Percentiles rank a stretch among this genome's conserved stretches.
These are phyloP conservation scores for Quercus engelmannii DNA, from an alignment of 306 rosid species.

Conservation along the genomic window DNA sequence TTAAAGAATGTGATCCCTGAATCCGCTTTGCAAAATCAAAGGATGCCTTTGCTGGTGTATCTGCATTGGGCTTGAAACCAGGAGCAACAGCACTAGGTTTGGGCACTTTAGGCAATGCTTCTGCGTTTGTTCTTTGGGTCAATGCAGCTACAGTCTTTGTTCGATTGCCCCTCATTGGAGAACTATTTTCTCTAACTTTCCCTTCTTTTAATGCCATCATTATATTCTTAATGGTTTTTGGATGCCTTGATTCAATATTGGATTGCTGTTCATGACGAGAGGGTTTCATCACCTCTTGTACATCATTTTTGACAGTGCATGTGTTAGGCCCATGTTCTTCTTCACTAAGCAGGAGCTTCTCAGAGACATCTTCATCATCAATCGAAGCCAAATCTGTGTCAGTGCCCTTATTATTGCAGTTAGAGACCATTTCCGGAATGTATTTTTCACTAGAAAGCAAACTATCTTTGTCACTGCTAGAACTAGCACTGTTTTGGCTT, in stretches of 20 bases:
- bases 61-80: slow-evolving; percentile 51
- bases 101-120: slow-evolving; percentile 63
- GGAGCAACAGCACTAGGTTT: slow-evolving; percentile 52
- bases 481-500: slow-evolving; percentile 84
- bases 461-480: slow-evolving; percentile 87
- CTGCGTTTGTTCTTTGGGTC: slow-evolving; percentile 44
- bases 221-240: slow-evolving; percentile 77
- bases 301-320: slow-evolving; percentile 38
- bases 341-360: slow-evolving; percentile 44
- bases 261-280: slow-evolving; percentile 42
- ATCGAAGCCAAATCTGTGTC: slow-evolving; percentile 52
- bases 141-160: slow-evolving; percentile 46
- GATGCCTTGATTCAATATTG: slow-evolving; percentile 58
- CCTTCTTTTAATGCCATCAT: slow-evolving; percentile 89
- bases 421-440: slow-evolving; percentile 28
- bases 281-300: slow-evolving; percentile 44
- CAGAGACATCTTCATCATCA: slow-evolving; percentile 61
- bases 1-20: slow-evolving; percentile 51
- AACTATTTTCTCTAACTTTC: slow-evolving; percentile 65
- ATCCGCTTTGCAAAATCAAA: slow-evolving; percentile 59
- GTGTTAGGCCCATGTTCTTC: slow-evolving; percentile 43
- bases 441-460: slow-evolving; percentile 68
- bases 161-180: slow-evolving; percentile 82
- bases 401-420: slow-evolving; percentile 46
- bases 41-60: slow-evolving; percentile 49